These are phyloP conservation scores for Polychaeton citri DNA, from an alignment of 2,329 filamentous ascomycete genomes.

Conservation along the genomic window DNA sequence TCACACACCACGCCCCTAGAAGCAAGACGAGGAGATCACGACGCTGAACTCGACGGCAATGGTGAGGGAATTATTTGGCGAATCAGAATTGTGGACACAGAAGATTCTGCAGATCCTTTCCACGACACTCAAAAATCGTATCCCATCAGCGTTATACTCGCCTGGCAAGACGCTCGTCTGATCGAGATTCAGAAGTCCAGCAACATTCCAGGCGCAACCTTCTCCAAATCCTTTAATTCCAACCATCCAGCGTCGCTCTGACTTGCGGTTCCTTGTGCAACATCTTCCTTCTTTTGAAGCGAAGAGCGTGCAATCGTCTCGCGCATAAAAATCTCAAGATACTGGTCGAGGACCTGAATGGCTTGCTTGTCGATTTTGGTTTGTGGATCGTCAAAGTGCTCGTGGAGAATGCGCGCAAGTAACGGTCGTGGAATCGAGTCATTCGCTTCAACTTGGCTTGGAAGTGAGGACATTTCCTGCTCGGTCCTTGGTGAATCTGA, in stretches of 20 bases:
- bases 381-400: constrained; percentile 58
- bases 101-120: not conserved
- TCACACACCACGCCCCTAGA: too few relatives aligned
- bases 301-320: constrained; percentile 74
- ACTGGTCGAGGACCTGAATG: constrained; percentile 63
- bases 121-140: not conserved
- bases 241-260: constrained; percentile 24
- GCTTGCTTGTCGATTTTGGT: constrained; percentile 67
- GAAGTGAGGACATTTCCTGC: constrained; percentile 4
- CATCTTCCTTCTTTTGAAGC: constrained; percentile 46
- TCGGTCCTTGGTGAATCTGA: not conserved
- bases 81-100: too few relatives aligned
- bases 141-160: too few relatives aligned
- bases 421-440: constrained; percentile 56
- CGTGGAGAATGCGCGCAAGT: constrained; percentile 62
- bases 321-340: constrained; percentile 80
- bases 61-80: too few relatives aligned
- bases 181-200: constrained; percentile 57
- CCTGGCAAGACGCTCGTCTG: too few relatives aligned
- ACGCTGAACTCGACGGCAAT: too few relatives aligned
- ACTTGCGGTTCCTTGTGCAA: constrained; percentile 18
- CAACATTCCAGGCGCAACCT: constrained; percentile 69
- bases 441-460: constrained; percentile 11
- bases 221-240: constrained; percentile 80
- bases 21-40: too few relatives aligned